Conservation (phyloP, 345 rosid species). For the Crucihimalaya himalaica region DNA sequence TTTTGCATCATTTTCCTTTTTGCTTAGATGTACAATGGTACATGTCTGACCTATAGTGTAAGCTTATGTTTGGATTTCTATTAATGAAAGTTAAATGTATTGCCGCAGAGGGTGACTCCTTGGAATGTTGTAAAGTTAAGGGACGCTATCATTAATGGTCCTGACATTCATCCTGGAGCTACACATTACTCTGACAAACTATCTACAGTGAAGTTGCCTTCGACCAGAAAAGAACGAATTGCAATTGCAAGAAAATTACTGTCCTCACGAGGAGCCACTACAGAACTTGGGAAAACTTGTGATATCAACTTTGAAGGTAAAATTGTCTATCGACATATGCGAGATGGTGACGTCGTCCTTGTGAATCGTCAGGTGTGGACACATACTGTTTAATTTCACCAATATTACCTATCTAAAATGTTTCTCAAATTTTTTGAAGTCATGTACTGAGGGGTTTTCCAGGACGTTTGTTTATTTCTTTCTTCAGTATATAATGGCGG, state of each 20-base stretch:
- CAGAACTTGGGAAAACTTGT: slow-evolving; percentile 60
- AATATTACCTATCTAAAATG: neutral
- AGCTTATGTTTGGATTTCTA: slow-evolving; percentile 10
- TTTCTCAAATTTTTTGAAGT: neutral
- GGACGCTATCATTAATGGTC: slow-evolving; percentile 78
- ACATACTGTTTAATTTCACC: slow-evolving; percentile 8
- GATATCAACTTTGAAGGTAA: slow-evolving; percentile 76
- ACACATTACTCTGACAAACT: slow-evolving; percentile 78
- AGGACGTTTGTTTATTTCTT: slow-evolving; percentile 2
- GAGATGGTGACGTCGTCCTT: slow-evolving; percentile 93
- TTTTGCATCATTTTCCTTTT: slow-evolving; percentile 4
- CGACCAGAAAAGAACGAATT: slow-evolving; percentile 54
- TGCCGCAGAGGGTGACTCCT: slow-evolving; percentile 79
- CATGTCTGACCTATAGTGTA: slow-evolving; percentile 14
- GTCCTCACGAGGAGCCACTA: slow-evolving; percentile 72
- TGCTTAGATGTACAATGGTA: slow-evolving; percentile 7
- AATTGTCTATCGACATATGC: slow-evolving; percentile 81
- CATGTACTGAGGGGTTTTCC: neutral
- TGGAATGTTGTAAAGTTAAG: slow-evolving; percentile 80
- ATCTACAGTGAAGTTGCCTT: slow-evolving; percentile 56
- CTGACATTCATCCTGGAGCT: slow-evolving; percentile 91
- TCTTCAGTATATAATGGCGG: neutral
- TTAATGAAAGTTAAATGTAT: slow-evolving; percentile 17
- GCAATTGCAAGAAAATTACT: slow-evolving; percentile 72
- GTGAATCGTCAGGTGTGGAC: slow-evolving; percentile 90